phyloP scores from a whole-genome alignment of 1,284 basidiomycete species.

The Cryptococcus sp. region DNA sequence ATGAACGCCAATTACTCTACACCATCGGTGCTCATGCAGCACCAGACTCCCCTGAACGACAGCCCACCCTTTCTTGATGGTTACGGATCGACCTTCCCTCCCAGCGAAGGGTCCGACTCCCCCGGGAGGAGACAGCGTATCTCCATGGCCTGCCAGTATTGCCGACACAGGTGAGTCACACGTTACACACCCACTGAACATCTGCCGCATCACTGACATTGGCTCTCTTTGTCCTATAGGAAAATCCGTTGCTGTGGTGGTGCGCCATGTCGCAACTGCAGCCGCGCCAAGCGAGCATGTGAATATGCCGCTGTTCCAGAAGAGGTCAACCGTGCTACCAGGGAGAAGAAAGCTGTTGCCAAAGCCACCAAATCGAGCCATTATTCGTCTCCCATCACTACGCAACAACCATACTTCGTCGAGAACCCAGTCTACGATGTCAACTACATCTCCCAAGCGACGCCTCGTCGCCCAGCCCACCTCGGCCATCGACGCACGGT shows the following conservation, averaged over 20 bases:
- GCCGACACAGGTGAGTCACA: conserved; percentile 48
- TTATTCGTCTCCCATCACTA: conserved; percentile 22
- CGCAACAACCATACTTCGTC: conserved; percentile 35
- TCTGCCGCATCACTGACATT: neutral
- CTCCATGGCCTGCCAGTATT: conserved; percentile 52
- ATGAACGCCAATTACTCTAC: conserved; percentile 13
- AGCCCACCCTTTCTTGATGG: conserved; percentile 11
- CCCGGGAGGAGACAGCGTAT: conserved; percentile 42
- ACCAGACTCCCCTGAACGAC: conserved; percentile 4
- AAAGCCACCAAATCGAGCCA: conserved; percentile 38
- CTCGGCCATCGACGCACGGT: conserved; percentile 38
- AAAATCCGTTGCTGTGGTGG: conserved; percentile 54
- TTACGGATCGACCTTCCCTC: conserved; percentile 11
- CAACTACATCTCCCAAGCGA: conserved; percentile 31
- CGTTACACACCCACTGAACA: neutral
- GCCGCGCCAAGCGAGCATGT: conserved; percentile 46
- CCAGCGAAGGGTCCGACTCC: conserved; percentile 30
- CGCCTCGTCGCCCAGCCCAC: conserved; percentile 25
- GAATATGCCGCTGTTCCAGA: conserved; percentile 52
- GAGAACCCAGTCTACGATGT: conserved; percentile 36
- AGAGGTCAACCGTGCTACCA: conserved; percentile 49
- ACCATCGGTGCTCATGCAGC: conserved; percentile 16
- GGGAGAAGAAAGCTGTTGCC: conserved; percentile 49
- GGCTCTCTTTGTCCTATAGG: conserved; percentile 21
- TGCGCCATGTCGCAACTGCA: conserved; percentile 51